Evolutionary conservation across 192 early-diverging fungal genomes (phyloP), one percentile per base, ranked within the genome.

Genomic region (Mortierella hygrophila): DNA sequence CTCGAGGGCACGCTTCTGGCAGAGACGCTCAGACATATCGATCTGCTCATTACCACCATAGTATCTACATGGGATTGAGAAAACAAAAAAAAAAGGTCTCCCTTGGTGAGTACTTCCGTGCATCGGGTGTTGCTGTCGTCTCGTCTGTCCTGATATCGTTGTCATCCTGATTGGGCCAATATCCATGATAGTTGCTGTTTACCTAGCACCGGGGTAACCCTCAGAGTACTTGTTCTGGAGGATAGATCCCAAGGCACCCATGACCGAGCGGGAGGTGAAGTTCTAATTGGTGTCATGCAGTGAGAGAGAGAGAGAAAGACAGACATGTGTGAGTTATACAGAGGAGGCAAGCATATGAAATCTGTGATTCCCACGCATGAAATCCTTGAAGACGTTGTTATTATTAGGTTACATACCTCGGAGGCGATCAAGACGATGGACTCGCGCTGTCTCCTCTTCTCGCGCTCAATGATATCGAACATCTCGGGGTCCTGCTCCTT

Each of bases 221-320:
- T 98, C 98, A 35, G 97, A 98, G 92, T 99, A 99, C 92, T 99
- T 99, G 95, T 99, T 99, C 90, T 99, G 98, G 95, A 99, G 97
- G 46, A 98, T 94, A 15, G 97, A 98, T 35, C 99, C 99, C 69
- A 99, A 93, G 16, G 97, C 97, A 55, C 97, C 94, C 96, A 98
- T 97, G 63, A 99, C 99, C 0, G 98, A 94, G 57, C 94, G 93
- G 63, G 97, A 98, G 21, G 99, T 99, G 88, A 98, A 99, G 94
- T 99, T 99, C 95, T 96, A 82, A 49, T 26, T 46, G 44, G 29
- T 32, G 60, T 21, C 29, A 65, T 26, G 60, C n/a, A 44, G 32
- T n/a, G 23, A 52, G 21, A 20, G 38, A 40, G 38, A 41, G 68
- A 37, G 16, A 21, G 52, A 44, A 60, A 55, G 47, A 60, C 52